Conservation (phyloP, 2,329 filamentous ascomycete species). For the Neofusicoccum laricinum region DNA sequence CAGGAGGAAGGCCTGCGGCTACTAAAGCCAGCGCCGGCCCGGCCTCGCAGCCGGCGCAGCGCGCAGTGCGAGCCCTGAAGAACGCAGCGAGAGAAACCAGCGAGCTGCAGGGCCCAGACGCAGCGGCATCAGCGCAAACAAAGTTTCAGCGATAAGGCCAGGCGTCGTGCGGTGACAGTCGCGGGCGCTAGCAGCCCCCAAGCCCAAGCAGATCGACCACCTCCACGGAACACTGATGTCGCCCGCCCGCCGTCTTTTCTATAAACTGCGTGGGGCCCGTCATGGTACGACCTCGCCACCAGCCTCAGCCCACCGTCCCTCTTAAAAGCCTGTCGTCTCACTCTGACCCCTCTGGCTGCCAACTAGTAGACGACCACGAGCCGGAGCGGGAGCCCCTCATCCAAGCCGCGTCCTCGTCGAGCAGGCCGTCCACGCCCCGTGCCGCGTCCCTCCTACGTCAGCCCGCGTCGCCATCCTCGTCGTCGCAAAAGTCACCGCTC, state of each 20-base stretch:
- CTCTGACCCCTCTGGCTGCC: background rate
- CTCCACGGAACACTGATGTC: slow-evolving; percentile 11
- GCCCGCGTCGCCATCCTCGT: slow-evolving; percentile 1
- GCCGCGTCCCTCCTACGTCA: slow-evolving; percentile 8
- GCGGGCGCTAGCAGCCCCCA: slow-evolving; percentile 8
- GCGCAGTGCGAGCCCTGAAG: background rate
- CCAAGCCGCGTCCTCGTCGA: background rate
- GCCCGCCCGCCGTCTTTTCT: background rate
- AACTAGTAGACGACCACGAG: background rate
- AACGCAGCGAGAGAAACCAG: background rate
- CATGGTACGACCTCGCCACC: background rate
- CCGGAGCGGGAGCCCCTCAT: slow-evolving; percentile 12
- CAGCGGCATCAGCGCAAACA: background rate
- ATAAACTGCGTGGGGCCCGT: slow-evolving; percentile 2
- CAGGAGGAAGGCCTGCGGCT: background rate
- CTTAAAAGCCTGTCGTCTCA: background rate
- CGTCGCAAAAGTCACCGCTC: background rate
- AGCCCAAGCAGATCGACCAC: slow-evolving; percentile 4
- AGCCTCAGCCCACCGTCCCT: background rate
- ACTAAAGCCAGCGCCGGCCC: background rate
- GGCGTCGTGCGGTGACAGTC: background rate
- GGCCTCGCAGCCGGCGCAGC: background rate
- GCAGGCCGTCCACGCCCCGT: background rate
- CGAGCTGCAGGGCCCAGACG: background rate
- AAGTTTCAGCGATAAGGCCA: background rate